phyloP scores from a whole-genome alignment of 139 green algal species.

The Tetradesmus obliquus region DNA sequence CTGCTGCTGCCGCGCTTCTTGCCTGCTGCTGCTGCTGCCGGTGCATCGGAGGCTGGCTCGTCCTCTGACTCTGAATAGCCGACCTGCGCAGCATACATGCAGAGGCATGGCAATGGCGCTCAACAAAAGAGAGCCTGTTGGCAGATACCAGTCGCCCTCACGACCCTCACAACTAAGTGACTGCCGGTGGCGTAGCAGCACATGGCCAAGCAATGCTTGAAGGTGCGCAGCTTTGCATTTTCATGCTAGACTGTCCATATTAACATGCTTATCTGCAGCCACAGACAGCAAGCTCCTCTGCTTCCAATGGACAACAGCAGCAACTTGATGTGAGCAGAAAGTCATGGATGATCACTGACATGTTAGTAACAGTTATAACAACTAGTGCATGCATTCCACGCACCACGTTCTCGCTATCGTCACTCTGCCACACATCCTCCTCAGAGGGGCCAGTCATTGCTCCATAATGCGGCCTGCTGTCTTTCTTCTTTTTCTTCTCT shows the following conservation, averaged over 20 bases:
- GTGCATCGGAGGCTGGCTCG: background rate
- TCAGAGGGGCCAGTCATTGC: constrained; percentile 32
- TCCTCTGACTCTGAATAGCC: constrained; percentile 33
- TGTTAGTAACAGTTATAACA: too few relatives aligned
- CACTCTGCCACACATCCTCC: constrained; percentile 49
- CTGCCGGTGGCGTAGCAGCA: background rate
- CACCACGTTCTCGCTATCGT: constrained; percentile 56
- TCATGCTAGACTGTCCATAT: too few relatives aligned
- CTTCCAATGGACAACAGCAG: too few relatives aligned
- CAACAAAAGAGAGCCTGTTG: background rate
- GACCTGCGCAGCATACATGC: background rate
- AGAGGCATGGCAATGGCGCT: background rate
- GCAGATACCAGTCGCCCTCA: too few relatives aligned
- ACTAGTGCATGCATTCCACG: background rate
- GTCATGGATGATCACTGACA: too few relatives aligned
- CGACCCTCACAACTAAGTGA: background rate
- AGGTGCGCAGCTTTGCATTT: too few relatives aligned
- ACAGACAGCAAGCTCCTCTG: too few relatives aligned
- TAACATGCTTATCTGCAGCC: too few relatives aligned
- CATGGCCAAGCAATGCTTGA: background rate
- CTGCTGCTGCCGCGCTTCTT: constrained; percentile 20
- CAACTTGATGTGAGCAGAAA: too few relatives aligned
- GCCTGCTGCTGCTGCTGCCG: background rate
- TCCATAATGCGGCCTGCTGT: constrained; percentile 26
- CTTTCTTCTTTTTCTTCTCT: constrained; percentile 40